Conservation (phyloP, 139 green algal species). For the Auxenochlorella protothecoides region DNA sequence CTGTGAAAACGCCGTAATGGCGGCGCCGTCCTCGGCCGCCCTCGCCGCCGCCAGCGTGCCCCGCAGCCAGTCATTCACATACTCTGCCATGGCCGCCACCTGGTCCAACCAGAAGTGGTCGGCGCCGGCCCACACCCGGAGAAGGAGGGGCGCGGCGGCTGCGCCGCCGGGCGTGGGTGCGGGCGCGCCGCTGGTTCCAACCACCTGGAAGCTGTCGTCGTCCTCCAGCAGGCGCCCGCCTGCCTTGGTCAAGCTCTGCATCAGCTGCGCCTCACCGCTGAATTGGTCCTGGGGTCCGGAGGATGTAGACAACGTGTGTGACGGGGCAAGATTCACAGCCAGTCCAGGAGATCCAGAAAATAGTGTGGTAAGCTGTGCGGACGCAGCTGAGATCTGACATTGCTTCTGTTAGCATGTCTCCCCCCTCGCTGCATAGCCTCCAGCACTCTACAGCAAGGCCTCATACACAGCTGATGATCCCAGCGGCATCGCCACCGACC, state of each 20-base stretch:
- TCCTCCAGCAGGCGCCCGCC: constrained; percentile 4
- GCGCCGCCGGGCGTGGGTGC: no score
- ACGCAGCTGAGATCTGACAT: no score
- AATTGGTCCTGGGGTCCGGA: constrained; percentile 15
- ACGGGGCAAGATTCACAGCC: no score
- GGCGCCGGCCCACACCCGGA: background rate
- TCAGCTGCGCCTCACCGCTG: constrained; percentile 1
- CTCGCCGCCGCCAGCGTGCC: background rate
- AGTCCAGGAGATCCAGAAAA: no score
- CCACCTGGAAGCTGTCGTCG: constrained; percentile 8
- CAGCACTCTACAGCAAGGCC: background rate
- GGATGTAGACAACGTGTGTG: no score
- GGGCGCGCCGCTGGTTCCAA: background rate
- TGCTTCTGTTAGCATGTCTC: background rate
- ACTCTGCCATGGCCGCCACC: background rate
- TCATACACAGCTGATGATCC: no score
- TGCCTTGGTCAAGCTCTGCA: background rate
- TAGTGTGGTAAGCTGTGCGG: no score
- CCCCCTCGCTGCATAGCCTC: background rate
- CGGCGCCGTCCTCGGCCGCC: background rate
- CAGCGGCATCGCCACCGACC: no score
- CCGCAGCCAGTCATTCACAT: background rate
- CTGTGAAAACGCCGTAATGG: no score
- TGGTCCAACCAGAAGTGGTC: background rate
- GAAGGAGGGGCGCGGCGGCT: background rate